Base-by-base conservation (phyloP, 1,139 yeast species). In the Meyerozyma sp. region DNA sequence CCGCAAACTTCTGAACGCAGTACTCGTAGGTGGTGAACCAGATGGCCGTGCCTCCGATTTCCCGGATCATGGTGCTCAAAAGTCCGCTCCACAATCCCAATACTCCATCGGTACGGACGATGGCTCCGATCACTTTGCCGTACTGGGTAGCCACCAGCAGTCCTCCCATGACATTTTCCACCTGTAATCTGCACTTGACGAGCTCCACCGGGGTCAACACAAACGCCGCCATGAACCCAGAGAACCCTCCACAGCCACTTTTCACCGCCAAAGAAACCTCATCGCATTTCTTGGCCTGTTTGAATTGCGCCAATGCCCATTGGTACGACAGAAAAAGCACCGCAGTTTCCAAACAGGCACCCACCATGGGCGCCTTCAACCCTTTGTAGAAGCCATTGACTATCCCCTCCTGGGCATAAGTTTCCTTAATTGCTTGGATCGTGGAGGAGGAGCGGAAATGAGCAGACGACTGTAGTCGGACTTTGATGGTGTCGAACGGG, bases 401-500 rank as follows among this genome's bases (percentile, higher is more conserved):
- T 3, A 86, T 44, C 0, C 97, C 97, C 58, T 89, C 97, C 26
- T 75, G 68, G 2, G 50, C 50, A 47, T 79, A 74, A 0, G 95
- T 87, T 51, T 76, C 66, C 39, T 53, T 56, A 38, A 91, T 79
- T 59, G 94, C 83, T 47, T 75, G 79, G 20, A 70, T 39, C 0
- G 94, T 82, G 1, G 84, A 79, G 0, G 53, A 49, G 49, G 38
- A 65, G 1, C 81, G 77, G 51, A 47, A 44, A 13, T 80, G 82
- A 20, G 49, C 37, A 9, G 64, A 46, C 0, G 95, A 80, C 62
- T 91, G 98, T 29, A 91, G 70, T 44, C 97, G 70, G 3, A 91
- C 98, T 61, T 91, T 91, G 42, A 90, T 77, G 1, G 98, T 91
- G 58, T 91, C 98, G 53, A 91, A 88, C 1, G 98, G 98, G 55